Conservation (phyloP, 1,139 yeast genomes). For the Protomyces arabidopsidicola region DNA sequence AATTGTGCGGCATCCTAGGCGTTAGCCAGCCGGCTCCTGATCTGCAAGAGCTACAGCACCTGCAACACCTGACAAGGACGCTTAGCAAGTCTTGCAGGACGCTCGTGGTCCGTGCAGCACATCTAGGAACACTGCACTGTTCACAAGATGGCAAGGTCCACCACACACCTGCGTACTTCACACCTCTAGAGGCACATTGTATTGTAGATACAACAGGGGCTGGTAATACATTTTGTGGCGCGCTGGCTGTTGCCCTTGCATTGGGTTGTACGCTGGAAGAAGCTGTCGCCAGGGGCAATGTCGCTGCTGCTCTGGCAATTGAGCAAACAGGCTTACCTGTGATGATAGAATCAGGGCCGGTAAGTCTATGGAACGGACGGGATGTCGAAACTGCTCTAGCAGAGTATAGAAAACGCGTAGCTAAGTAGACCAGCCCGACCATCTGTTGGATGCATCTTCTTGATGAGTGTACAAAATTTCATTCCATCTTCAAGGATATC, state of each 20-base stretch:
- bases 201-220: slow-evolving; percentile 89
- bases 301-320: slow-evolving; percentile 24
- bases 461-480: neutral
- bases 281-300: slow-evolving; percentile 17
- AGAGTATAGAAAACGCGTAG: neutral
- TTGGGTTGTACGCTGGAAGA: neutral
- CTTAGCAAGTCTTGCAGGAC: neutral
- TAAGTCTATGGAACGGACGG: slow-evolving; percentile 25
- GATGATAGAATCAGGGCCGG: neutral
- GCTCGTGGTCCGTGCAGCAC: neutral
- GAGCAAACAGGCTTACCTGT: slow-evolving; percentile 27
- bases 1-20: slow-evolving; percentile 61
- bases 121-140: neutral
- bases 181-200: neutral
- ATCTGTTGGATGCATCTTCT: neutral
- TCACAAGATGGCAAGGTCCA: neutral
- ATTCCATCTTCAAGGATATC: neutral
- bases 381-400: neutral
- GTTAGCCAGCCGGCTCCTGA: neutral
- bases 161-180: neutral
- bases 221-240: slow-evolving; percentile 86
- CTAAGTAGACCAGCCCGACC: neutral
- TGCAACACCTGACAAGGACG: neutral
- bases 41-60: neutral
- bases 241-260: slow-evolving; percentile 56